phyloP scores from a whole-genome alignment of 768 basidiomycete genomes.

The Gautieria morchelliformis region DNA sequence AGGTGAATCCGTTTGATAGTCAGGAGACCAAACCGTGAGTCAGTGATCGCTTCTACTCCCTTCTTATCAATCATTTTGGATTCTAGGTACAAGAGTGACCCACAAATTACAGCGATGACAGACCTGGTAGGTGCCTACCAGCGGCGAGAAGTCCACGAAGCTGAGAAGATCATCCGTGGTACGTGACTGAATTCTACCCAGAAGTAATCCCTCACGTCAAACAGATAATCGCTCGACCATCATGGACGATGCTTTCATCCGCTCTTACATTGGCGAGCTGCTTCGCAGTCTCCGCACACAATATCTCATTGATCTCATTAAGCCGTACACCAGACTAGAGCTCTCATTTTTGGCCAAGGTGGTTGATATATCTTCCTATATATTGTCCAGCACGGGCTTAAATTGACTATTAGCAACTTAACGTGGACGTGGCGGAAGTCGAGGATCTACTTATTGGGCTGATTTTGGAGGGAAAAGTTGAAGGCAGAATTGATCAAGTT shows the following conservation, averaged over 20 bases:
- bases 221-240: constrained; percentile 90
- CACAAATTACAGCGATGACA: constrained; percentile 97
- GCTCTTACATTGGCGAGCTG: constrained; percentile 92
- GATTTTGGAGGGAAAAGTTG: constrained; percentile 94
- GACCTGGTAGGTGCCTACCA: constrained; percentile 96
- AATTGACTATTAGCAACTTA: constrained; percentile 66
- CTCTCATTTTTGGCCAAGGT: constrained; percentile 90
- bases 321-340: constrained; percentile 93
- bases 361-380: constrained; percentile 9
- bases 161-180: constrained; percentile 93
- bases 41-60: neutral
- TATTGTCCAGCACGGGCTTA: neutral
- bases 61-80: neutral
- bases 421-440: constrained; percentile 85
- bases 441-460: constrained; percentile 90
- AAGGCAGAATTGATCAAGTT: constrained; percentile 95
- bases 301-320: constrained; percentile 96
- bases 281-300: constrained; percentile 89
- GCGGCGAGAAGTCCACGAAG: constrained; percentile 90
- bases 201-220: neutral
- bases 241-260: constrained; percentile 93
- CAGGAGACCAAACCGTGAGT: constrained; percentile 97
- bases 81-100: constrained; percentile 82
- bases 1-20: constrained; percentile 98
- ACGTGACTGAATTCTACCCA: constrained; percentile 9